Base-by-base conservation (phyloP, 176 grass and related monocot genomes). In the Elaeis guineensis region DNA sequence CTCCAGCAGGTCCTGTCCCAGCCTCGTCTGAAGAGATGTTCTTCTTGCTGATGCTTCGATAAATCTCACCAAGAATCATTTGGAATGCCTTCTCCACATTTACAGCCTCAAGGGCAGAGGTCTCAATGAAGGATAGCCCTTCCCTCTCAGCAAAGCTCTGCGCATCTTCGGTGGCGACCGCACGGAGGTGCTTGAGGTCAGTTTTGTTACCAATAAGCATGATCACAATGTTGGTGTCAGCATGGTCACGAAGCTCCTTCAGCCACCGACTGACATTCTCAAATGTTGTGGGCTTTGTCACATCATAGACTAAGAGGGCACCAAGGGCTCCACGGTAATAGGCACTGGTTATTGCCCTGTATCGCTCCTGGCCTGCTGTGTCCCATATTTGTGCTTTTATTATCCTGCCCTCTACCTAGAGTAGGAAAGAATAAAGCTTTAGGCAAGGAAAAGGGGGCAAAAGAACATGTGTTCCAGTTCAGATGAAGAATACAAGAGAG, bases 61-160 rank as follows among this genome's bases (percentile, higher is more conserved):
- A 50, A 21, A 63, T 63, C 61, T 63, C 61, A 23, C 9, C 61
- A 49, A 63, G 35, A 5, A 63, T 63, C 8, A 63, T 16, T 15
- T 49, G 35, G 61, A 63, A 63, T 18, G 61, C 61, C 19, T 63
- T 63, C 61, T 63, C 61, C n/a, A 63, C 61, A 63, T 63, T 63
- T 16, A 35, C 22, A 5, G 61, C 30, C 17, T 63, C 61, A 19
- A 63, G 30, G 19, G 61, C 61, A 49, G 61, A 63, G 22, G 61
- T 63, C 32, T 63, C 61, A 5, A 63, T 22, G 30, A 49, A 63
- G 19, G 61, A 49, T 3, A 63, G 61, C 19, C 61, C 61, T 19
- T 63, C 61, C 21, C 12, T 49, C 19, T 63, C 32, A 0, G 60
- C 60, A 49, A 63, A 63, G 18, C 60, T 20, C 11, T 63, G 61